Percentiles rank a stretch among this genome's conserved stretches.
Conservation (phyloP, 2,329 filamentous ascomycete species). For the Beauveria sp. region DNA sequence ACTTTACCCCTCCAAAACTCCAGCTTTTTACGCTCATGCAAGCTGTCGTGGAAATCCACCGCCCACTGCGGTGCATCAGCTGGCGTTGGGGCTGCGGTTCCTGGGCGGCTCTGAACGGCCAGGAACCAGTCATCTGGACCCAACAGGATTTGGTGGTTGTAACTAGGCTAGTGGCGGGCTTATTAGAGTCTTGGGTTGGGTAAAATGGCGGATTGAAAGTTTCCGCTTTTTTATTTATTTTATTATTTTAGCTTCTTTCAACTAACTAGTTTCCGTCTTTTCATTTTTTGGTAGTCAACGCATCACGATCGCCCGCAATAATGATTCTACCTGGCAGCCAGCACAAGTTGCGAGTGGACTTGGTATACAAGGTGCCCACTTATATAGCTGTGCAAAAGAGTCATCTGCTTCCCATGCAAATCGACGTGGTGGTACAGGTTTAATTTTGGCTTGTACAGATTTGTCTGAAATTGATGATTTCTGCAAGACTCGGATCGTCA, state of each 20-base stretch:
- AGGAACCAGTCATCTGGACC: not conserved
- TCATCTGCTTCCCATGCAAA: not conserved
- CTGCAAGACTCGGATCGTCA: not conserved
- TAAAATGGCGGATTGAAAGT: not conserved
- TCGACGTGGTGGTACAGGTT: not conserved
- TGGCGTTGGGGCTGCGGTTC: not conserved
- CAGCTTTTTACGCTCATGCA: not conserved
- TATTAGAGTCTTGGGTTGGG: constrained; percentile 3
- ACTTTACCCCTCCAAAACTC: not conserved
- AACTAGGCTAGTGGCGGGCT: not conserved
- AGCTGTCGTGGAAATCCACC: not conserved
- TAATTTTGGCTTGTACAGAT: not conserved
- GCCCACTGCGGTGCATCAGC: not conserved
- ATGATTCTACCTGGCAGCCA: not conserved
- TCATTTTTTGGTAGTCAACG: not conserved
- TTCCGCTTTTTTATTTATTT: not conserved
- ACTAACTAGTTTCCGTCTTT: not conserved
- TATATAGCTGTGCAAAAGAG: not conserved
- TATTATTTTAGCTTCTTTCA: not conserved
- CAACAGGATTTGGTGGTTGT: not conserved
- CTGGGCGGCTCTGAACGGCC: not conserved
- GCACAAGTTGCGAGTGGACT: not conserved
- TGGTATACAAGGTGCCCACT: not conserved
- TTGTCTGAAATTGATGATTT: not conserved
- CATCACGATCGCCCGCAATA: constrained; percentile 3